phyloP scores from a whole-genome alignment of 306 rosid species.

The Cucurbita maxima region DNA sequence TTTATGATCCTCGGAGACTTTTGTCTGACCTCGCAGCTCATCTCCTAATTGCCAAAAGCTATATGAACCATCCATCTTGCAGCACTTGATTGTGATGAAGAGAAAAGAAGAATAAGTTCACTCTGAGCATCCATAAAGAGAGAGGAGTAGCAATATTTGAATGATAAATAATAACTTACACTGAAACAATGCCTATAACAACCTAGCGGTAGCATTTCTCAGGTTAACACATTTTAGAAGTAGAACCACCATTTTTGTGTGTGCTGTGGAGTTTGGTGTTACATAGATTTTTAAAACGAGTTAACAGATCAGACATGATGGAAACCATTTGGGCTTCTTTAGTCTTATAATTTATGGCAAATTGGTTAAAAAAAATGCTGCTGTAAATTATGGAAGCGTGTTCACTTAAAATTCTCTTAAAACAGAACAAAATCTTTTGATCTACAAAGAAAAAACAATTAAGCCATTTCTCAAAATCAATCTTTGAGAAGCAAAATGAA shows the following conservation, averaged over 20 bases:
- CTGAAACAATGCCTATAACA: background rate
- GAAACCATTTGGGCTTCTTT: too few species aligned
- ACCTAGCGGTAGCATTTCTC: background rate
- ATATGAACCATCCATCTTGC: constrained; percentile 54
- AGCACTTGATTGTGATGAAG: constrained; percentile 16
- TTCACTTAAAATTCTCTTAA: too few species aligned
- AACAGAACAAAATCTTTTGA: background rate
- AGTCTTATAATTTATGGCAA: too few species aligned
- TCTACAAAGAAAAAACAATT: too few species aligned
- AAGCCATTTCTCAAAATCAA: background rate
- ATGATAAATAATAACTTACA: background rate
- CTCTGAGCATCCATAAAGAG: background rate
- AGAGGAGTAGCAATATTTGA: background rate
- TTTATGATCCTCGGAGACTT: constrained; percentile 82
- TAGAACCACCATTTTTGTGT: background rate
- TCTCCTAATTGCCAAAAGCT: constrained; percentile 98
- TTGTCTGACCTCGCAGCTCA: constrained; percentile 92
- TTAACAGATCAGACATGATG: too few species aligned
- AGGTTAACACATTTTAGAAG: background rate
- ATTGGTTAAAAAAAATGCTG: too few species aligned
- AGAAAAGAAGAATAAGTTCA: background rate
- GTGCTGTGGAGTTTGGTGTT: too few species aligned
- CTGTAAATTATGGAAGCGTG: too few species aligned
- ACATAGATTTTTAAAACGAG: too few species aligned
- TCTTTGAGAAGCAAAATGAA: background rate